Percentiles rank a stretch among this genome's conserved stretches.
phyloP scores from a whole-genome alignment of 345 rosid species.

The Euphorbia tirucalli region DNA sequence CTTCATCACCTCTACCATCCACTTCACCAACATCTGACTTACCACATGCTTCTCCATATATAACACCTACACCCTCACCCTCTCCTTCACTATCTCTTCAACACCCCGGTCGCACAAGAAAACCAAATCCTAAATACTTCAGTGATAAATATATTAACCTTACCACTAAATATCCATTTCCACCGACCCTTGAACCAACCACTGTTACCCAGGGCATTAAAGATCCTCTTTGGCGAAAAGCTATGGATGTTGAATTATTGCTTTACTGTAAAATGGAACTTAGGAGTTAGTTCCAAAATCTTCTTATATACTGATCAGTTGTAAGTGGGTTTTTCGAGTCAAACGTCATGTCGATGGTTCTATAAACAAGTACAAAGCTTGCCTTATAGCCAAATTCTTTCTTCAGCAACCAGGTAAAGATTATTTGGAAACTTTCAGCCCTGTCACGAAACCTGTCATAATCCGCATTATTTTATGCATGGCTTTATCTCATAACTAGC shows the following conservation, averaged over 20 bases:
- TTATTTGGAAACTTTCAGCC: conserved; percentile 3
- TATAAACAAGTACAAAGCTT: background rate
- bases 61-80: background rate
- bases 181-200: too few relatives aligned
- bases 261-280: background rate
- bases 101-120: background rate
- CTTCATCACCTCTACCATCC: background rate
- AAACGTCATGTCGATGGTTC: background rate
- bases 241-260: background rate
- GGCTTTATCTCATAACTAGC: background rate
- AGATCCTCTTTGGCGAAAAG: background rate
- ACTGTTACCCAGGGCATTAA: too few relatives aligned
- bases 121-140: background rate
- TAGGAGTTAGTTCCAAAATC: background rate
- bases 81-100: background rate
- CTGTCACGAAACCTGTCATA: background rate
- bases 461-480: background rate
- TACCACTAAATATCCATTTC: too few relatives aligned
- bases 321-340: background rate
- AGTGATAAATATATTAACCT: too few relatives aligned
- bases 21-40: background rate
- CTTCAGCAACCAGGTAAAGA: background rate
- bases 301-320: background rate
- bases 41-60: too few relatives aligned
- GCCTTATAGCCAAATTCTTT: background rate